Conservation (phyloP, 805 yeast genomes). For the Cyberlindnera mississippiensis region DNA sequence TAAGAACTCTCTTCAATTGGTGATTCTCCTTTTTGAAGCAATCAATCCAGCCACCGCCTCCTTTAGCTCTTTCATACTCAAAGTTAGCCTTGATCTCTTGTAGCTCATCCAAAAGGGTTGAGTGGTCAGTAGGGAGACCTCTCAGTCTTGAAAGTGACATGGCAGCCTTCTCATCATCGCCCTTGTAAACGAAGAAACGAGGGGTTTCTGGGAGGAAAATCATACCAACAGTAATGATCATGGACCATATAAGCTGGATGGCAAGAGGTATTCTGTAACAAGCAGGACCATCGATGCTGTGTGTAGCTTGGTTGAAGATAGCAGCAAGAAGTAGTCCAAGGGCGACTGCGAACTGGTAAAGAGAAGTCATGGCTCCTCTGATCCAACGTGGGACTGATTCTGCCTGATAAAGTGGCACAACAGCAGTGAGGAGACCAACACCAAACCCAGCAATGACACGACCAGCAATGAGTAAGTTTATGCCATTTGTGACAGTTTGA, state of each 20-base stretch:
- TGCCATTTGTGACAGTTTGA: conserved; percentile 42
- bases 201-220: conserved; percentile 73
- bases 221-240: conserved; percentile 57
- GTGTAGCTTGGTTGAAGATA: conserved; percentile 65
- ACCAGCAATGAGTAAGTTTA: conserved; percentile 54
- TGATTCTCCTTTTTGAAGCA: conserved; percentile 33
- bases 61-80: conserved; percentile 38
- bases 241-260: conserved; percentile 67
- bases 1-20: conserved; percentile 39
- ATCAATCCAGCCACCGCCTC: conserved; percentile 29
- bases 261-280: conserved; percentile 74
- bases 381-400: conserved; percentile 79
- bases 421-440: conserved; percentile 68
- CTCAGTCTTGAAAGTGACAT: conserved; percentile 52
- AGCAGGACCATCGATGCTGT: conserved; percentile 45
- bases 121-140: conserved; percentile 42
- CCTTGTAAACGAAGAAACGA: conserved; percentile 58
- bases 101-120: conserved; percentile 40
- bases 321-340: conserved; percentile 70
- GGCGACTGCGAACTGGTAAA: conserved; percentile 70
- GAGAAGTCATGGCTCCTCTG: conserved; percentile 74
- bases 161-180: conserved; percentile 50
- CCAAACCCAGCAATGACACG: conserved; percentile 68
- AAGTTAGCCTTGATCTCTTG: conserved; percentile 45
- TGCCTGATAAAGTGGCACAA: conserved; percentile 72